These are phyloP conservation scores for Podaxis mareebaensis DNA, from an alignment of 768 basidiomycete genomes.

Conservation along the genomic window DNA sequence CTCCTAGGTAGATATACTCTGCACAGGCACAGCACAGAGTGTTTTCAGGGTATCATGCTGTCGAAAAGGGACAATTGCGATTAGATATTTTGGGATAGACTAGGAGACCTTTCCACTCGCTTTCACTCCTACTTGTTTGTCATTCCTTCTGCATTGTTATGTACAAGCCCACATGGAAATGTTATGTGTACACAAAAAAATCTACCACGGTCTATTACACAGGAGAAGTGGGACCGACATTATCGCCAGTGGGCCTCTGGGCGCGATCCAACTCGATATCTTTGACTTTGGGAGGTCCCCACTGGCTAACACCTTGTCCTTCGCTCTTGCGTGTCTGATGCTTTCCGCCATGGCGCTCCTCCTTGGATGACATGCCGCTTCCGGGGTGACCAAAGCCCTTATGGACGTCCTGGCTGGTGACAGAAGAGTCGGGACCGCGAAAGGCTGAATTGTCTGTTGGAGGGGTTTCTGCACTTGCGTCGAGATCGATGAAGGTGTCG, in stretches of 20 bases:
- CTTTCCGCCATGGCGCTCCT: slow-evolving; percentile 1
- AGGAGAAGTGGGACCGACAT: slow-evolving; percentile 4
- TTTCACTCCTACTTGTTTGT: background rate
- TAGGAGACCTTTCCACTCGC: background rate
- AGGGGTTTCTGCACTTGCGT: background rate
- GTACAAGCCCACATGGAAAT: background rate
- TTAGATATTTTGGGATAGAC: background rate
- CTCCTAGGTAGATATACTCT: background rate
- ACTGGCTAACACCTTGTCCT: slow-evolving; percentile 9
- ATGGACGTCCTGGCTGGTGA: slow-evolving; percentile 16
- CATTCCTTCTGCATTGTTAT: background rate
- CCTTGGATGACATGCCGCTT: slow-evolving; percentile 14
- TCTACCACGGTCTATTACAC: background rate
- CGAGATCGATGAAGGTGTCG: slow-evolving; percentile 7
- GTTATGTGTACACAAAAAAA: background rate
- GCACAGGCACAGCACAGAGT: background rate
- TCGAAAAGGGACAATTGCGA: background rate
- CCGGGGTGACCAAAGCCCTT: slow-evolving; percentile 14
- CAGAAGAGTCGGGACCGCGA: slow-evolving; percentile 10
- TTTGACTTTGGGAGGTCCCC: slow-evolving; percentile 7
- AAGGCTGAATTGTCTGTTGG: background rate
- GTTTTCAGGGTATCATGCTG: background rate
- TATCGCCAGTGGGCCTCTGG: slow-evolving; percentile 2
- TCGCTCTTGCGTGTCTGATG: slow-evolving; percentile 7
- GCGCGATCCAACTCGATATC: slow-evolving; percentile 9